Conservation (phyloP, 352 stramenopile species). For the Globisporangium uncinulatum region DNA sequence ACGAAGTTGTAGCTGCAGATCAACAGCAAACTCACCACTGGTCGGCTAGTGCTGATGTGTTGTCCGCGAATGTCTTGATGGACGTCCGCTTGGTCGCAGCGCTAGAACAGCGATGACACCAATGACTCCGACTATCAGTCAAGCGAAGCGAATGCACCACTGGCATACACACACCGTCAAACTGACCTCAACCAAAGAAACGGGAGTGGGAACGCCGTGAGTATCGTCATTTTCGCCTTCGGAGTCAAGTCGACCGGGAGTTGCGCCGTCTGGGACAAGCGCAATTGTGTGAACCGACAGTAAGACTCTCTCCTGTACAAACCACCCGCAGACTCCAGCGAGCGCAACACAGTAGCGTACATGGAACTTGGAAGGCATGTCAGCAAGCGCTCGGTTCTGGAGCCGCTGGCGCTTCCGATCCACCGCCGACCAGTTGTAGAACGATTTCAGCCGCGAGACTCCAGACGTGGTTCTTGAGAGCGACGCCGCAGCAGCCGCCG, state of each 20-base stretch:
- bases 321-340: too few species aligned
- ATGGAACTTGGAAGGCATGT: conserved; percentile 16
- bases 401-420: conserved; percentile 30
- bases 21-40: background rate
- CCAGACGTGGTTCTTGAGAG: conserved; percentile 10
- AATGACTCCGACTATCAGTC: background rate
- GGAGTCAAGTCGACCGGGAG: conserved; percentile 57
- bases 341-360: background rate
- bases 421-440: conserved; percentile 27
- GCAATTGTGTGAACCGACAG: background rate
- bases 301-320: conserved; percentile 2
- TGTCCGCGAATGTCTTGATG: conserved; percentile 22
- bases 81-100: conserved; percentile 29
- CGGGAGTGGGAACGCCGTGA: conserved; percentile 57
- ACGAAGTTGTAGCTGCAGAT: too few species aligned
- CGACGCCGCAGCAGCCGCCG: conserved; percentile 5
- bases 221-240: conserved; percentile 51
- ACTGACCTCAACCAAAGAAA: conserved; percentile 53
- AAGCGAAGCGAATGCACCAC: background rate
- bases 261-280: conserved; percentile 22
- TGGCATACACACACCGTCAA: background rate
- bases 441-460: conserved; percentile 8
- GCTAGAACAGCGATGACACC: conserved; percentile 9
- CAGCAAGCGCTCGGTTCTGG: conserved; percentile 9
- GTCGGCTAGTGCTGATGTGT: too few species aligned